These are phyloP conservation scores for Pichia inconspicua DNA, from an alignment of 1,139 yeast genomes.

Conservation along the genomic window DNA sequence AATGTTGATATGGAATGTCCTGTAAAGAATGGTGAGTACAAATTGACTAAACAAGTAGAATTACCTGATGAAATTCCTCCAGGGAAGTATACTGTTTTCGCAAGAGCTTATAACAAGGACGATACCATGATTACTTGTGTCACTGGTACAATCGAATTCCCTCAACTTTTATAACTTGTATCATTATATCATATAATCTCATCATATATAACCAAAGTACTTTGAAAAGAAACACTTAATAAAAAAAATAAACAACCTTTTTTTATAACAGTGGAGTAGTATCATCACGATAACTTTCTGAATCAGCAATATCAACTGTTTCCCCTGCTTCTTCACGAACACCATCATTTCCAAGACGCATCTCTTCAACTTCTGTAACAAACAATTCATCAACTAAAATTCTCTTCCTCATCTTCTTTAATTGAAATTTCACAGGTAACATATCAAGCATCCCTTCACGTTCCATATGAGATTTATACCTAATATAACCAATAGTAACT, in stretches of 20 bases:
- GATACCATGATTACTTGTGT: constrained; percentile 80
- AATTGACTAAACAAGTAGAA: constrained; percentile 61
- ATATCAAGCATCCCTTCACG: constrained; percentile 52
- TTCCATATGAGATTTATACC: constrained; percentile 51
- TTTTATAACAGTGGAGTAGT: constrained; percentile 2
- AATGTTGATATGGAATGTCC: constrained; percentile 85
- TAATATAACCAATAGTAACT: constrained; percentile 46
- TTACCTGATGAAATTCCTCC: constrained; percentile 95
- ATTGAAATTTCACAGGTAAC: constrained; percentile 55
- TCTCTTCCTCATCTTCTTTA: constrained; percentile 47
- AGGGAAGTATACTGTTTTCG: constrained; percentile 77
- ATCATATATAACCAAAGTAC: background rate
- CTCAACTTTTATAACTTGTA: constrained; percentile 15
- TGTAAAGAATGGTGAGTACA: constrained; percentile 57
- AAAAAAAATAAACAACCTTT: background rate
- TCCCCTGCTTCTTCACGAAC: background rate
- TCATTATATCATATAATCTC: background rate
- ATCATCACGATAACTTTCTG: background rate
- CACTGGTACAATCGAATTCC: constrained; percentile 68
- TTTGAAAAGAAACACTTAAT: no score
- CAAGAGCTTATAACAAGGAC: constrained; percentile 80
- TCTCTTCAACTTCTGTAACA: constrained; percentile 17
- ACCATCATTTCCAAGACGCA: background rate
- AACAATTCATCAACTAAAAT: constrained; percentile 20
- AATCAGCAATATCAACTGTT: background rate